These are phyloP conservation scores for Phytomonas sp. DNA, from an alignment of 208 protist genomes.

Conservation along the genomic window DNA sequence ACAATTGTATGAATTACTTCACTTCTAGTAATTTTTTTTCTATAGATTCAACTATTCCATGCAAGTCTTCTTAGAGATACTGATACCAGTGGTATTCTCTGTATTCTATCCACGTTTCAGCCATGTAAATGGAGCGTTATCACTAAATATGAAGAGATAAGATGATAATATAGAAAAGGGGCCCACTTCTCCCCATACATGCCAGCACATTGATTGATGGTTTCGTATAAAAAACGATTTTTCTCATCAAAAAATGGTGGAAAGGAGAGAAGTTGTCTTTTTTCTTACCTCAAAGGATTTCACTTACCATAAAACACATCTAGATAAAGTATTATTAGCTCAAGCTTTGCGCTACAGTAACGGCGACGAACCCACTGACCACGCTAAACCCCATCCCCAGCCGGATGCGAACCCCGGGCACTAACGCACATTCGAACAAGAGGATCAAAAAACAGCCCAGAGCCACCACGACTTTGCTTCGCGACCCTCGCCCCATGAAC, in stretches of 20 bases:
- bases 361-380: conserved; percentile 23
- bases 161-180: not conserved
- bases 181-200: not conserved
- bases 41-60: not conserved
- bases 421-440: conserved; percentile 25
- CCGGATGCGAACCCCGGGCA: conserved; percentile 16
- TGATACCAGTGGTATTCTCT: not conserved
- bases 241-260: not conserved
- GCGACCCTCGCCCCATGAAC: conserved; percentile 43
- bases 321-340: not conserved
- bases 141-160: not conserved
- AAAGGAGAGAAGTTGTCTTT: not conserved
- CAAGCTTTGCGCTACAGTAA: conserved; percentile 5
- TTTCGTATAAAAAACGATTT: not conserved
- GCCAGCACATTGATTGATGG: not conserved
- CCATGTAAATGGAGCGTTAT: not conserved
- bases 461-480: conserved; percentile 25
- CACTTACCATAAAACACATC: not conserved
- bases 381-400: conserved; percentile 38
- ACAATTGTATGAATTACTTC: not conserved
- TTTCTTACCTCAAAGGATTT: not conserved
- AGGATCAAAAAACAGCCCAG: conserved; percentile 36
- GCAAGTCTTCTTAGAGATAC: not conserved
- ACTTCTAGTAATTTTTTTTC: not conserved
- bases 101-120: not conserved